phyloP scores from a whole-genome alignment of 495 filamentous ascomycete genomes.

The Penicillium steckii region DNA sequence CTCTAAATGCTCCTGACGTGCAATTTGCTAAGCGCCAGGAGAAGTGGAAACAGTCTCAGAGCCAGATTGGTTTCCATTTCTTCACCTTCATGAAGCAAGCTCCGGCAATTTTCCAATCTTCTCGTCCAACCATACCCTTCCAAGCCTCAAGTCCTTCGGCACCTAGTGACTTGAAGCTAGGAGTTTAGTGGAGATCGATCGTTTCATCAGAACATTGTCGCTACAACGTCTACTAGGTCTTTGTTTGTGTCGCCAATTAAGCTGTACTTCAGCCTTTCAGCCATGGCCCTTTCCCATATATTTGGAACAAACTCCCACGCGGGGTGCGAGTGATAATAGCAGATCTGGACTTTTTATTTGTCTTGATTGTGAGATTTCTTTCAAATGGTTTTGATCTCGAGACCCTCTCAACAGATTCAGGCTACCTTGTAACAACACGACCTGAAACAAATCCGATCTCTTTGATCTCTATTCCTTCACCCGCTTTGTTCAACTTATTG shows the following conservation, averaged over 20 bases:
- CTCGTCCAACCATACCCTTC: constrained; percentile 16
- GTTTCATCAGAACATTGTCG: constrained; percentile 12
- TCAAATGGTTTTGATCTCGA: not conserved
- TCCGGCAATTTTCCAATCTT: constrained; percentile 11
- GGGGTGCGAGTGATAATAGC: not conserved
- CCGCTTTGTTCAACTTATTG: constrained; percentile 1
- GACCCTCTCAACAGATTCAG: not conserved
- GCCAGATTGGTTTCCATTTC: constrained; percentile 12
- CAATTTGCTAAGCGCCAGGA: constrained; percentile 24
- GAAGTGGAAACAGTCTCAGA: constrained; percentile 16
- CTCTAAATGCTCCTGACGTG: not conserved
- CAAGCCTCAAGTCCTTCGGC: constrained; percentile 1
- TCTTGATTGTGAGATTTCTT: constrained; percentile 5
- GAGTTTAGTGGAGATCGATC: constrained; percentile 6
- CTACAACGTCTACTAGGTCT: not conserved
- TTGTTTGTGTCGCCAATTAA: constrained; percentile 16
- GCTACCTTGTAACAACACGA: constrained; percentile 2
- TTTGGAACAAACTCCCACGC: constrained; percentile 14
- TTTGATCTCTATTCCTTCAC: constrained; percentile 10
- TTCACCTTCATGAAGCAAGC: constrained; percentile 5
- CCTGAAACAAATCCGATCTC: constrained; percentile 7
- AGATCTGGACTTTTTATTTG: not conserved
- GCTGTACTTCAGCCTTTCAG: not conserved
- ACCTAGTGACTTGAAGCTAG: not conserved
- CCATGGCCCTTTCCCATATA: constrained; percentile 10